Conservation (phyloP, 2,329 filamentous ascomycete species). For the Dothistroma pini region DNA sequence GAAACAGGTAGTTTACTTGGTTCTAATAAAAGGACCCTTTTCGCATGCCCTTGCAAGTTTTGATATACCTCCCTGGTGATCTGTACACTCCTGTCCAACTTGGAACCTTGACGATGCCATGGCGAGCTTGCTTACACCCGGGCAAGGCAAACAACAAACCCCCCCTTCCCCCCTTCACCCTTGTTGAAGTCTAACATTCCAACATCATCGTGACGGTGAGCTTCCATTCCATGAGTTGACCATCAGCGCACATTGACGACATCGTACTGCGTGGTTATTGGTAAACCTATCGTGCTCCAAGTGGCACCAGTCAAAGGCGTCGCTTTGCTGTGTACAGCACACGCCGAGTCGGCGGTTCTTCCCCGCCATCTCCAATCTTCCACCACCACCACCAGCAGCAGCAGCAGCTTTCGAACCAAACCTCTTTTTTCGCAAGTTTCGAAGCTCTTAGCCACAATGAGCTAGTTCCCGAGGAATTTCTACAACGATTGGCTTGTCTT, state of each 20-base stretch:
- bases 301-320: constrained; percentile 1
- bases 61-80: neutral
- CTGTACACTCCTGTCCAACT: neutral
- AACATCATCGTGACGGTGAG: neutral
- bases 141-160: too few species aligned
- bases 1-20: constrained; percentile 3
- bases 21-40: constrained; percentile 10
- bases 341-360: neutral
- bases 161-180: neutral
- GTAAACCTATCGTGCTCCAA: neutral
- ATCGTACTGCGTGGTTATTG: neutral
- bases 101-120: neutral
- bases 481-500: neutral
- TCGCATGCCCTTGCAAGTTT: neutral
- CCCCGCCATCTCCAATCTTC: neutral
- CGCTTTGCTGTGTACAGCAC: neutral
- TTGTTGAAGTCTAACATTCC: too few species aligned
- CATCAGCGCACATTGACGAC: neutral
- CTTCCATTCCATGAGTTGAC: neutral
- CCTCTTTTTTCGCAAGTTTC: too few species aligned
- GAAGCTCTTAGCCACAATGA: too few species aligned
- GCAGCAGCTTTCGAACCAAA: neutral
- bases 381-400: neutral
- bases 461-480: neutral
- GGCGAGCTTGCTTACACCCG: too few species aligned